Conservation (phyloP, 202 grass and related monocot species). For the Panicum virgatum region DNA sequence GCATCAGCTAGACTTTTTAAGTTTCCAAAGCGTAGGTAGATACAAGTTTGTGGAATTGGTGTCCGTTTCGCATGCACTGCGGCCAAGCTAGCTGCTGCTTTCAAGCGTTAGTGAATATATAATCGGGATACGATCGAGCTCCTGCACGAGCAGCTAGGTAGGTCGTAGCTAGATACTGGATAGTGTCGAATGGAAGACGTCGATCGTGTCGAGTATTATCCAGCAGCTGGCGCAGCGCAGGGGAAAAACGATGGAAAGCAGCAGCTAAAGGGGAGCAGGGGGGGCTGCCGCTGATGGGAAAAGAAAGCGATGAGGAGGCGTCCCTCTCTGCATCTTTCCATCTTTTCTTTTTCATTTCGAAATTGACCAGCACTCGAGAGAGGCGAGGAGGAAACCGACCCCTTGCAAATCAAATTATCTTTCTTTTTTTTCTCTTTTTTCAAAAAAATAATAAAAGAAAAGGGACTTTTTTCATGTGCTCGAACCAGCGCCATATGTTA, state of each 20-base stretch:
- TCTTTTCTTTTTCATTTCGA: slow-evolving; percentile 58
- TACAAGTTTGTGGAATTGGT: neutral
- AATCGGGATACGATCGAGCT: neutral
- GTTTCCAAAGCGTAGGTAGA: neutral
- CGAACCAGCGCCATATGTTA: slow-evolving; percentile 42
- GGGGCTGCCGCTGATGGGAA: slow-evolving; percentile 30
- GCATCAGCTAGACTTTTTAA: neutral
- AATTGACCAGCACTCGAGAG: slow-evolving; percentile 70
- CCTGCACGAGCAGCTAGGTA: neutral
- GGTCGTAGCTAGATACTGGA: neutral
- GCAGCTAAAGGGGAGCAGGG: neutral
- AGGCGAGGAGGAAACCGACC: slow-evolving; percentile 43
- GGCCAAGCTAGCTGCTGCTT: too few species aligned
- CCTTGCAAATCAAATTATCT: slow-evolving; percentile 23
- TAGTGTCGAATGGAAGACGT: neutral
- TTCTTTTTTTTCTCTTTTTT: neutral
- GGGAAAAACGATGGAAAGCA: slow-evolving; percentile 2
- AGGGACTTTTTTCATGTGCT: slow-evolving; percentile 28
- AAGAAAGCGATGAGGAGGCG: slow-evolving; percentile 56
- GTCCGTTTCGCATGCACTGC: neutral
- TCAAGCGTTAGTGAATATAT: too few species aligned
- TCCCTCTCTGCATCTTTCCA: slow-evolving; percentile 64
- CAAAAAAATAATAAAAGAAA: neutral
- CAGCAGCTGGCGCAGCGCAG: neutral
- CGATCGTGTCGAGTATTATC: slow-evolving; percentile 23